phyloP scores from a whole-genome alignment of 2,329 filamentous ascomycete genomes.

The Falciphora oryzae region DNA sequence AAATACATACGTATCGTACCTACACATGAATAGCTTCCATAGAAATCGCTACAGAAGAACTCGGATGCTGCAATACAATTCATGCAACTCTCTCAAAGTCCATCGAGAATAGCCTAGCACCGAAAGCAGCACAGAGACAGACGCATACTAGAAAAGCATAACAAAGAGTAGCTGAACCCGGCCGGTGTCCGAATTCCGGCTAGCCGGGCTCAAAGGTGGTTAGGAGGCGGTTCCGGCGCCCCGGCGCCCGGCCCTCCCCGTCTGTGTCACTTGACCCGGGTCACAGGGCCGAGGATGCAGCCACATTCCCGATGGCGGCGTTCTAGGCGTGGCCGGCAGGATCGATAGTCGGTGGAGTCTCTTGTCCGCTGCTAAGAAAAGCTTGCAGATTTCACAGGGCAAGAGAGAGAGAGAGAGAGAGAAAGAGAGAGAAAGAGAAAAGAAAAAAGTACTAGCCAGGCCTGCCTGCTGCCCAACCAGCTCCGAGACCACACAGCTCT shows the following conservation, averaged over 20 bases:
- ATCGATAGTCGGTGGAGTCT: neutral
- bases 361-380: neutral
- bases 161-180: neutral
- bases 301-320: neutral
- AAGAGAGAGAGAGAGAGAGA: too few species aligned
- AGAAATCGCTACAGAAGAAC: too few species aligned
- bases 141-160: neutral
- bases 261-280: neutral
- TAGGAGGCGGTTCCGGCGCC: too few species aligned
- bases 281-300: neutral
- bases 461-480: neutral
- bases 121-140: neutral
- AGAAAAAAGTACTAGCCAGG: too few species aligned
- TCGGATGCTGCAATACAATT: too few species aligned
- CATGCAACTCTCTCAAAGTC: too few species aligned
- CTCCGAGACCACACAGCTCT: neutral
- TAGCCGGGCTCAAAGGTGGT: neutral
- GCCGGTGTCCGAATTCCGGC: neutral
- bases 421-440: too few species aligned
- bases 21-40: too few species aligned
- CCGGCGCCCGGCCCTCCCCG: too few species aligned
- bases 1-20: too few species aligned
- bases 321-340: neutral
- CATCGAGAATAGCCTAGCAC: too few species aligned
- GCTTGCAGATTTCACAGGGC: neutral